A percentile compares a stretch with the other conserved stretches of the same genome.
Conservation (phyloP, 306 rosid species). For the Corylus avellana region DNA sequence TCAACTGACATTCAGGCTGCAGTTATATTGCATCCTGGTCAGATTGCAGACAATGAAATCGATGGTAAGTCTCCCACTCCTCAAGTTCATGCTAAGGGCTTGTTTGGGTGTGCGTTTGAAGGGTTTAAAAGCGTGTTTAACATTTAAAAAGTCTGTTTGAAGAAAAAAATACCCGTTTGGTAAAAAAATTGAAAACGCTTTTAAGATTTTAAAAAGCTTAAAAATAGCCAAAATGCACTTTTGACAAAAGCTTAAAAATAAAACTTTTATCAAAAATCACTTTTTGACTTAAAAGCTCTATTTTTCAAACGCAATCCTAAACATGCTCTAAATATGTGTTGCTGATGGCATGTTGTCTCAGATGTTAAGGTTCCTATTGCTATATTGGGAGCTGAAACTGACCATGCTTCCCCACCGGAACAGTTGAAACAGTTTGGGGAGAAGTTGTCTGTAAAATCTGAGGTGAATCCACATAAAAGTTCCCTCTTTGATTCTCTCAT, state of each 20-base stretch:
- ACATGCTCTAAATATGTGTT: background rate
- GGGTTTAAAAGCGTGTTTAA: too few species aligned
- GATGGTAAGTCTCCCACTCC: slow-evolving; percentile 21
- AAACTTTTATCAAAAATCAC: too few species aligned
- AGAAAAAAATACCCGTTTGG: too few species aligned
- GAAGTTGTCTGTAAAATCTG: slow-evolving; percentile 33
- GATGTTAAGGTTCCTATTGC: slow-evolving; percentile 57
- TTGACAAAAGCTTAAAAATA: too few species aligned
- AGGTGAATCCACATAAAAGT: slow-evolving; percentile 32
- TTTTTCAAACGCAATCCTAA: too few species aligned
- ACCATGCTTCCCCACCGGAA: slow-evolving; percentile 37
- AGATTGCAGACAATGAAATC: slow-evolving; percentile 25
- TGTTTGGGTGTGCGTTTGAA: too few species aligned
- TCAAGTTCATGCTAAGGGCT: background rate
- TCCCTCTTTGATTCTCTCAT: slow-evolving; percentile 3
- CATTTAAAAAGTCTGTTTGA: too few species aligned
- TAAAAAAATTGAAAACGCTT: too few species aligned
- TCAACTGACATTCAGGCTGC: slow-evolving; percentile 41
- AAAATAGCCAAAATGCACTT: too few species aligned
- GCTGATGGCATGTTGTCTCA: slow-evolving; percentile 18
- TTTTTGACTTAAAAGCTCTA: too few species aligned
- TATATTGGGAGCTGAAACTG: slow-evolving; percentile 51
- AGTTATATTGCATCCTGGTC: slow-evolving; percentile 51
- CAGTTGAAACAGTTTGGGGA: slow-evolving; percentile 41
- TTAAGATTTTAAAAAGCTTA: too few species aligned